Evolutionary conservation across 2,329 filamentous ascomycete species (phyloP).

Genomic region (Didymella segeticola): DNA sequence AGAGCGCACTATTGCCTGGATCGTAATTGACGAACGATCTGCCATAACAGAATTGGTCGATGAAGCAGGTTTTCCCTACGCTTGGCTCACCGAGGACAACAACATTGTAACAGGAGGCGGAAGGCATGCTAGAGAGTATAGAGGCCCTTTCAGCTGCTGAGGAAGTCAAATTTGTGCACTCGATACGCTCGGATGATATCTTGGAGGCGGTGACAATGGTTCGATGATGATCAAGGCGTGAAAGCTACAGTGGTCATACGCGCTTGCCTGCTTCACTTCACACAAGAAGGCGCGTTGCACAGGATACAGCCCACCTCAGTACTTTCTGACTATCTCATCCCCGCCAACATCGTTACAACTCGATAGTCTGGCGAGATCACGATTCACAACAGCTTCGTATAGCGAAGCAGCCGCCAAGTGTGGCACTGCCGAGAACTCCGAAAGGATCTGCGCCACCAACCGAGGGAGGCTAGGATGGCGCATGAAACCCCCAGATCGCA

Average conservation of each 20-base stretch:
- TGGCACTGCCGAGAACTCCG: constrained; percentile 13
- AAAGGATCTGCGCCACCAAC: constrained; percentile 15
- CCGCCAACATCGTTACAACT: background rate
- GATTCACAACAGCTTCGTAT: background rate
- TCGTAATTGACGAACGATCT: constrained; percentile 21
- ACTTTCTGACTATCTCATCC: background rate
- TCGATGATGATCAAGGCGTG: constrained; percentile 3
- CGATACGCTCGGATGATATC: background rate
- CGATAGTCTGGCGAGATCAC: background rate
- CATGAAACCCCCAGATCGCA: constrained; percentile 7
- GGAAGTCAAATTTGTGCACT: background rate
- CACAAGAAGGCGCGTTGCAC: background rate
- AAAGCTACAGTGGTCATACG: background rate
- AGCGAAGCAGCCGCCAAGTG: constrained; percentile 6
- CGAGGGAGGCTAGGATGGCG: constrained; percentile 10
- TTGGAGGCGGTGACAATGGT: background rate
- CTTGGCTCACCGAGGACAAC: constrained; percentile 27
- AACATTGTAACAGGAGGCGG: constrained; percentile 1
- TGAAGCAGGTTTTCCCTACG: constrained; percentile 33
- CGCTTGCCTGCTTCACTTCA: background rate
- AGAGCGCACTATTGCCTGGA: background rate
- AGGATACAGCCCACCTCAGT: background rate
- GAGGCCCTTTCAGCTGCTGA: background rate
- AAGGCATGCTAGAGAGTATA: background rate
- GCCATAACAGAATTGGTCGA: constrained; percentile 20